These are phyloP conservation scores for Xylogone sp. DNA, from an alignment of 2,329 filamentous ascomycete genomes.

Conservation along the genomic window DNA sequence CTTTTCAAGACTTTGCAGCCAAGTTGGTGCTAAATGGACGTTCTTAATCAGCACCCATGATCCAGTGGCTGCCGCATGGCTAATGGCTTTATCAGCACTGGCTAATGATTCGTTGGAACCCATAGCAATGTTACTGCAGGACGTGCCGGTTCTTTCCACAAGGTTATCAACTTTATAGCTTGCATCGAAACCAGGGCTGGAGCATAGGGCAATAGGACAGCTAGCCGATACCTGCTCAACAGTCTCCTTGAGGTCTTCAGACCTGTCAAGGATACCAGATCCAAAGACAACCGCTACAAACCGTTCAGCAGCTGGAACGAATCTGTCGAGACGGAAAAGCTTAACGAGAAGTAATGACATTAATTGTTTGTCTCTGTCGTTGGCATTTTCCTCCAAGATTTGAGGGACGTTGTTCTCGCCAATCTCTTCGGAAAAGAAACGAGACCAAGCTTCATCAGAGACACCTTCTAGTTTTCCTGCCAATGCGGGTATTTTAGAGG, in stretches of 20 bases:
- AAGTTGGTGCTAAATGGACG: conserved; percentile 91
- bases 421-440: conserved; percentile 79
- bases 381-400: conserved; percentile 64
- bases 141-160: conserved; percentile 76
- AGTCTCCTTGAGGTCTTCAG: conserved; percentile 81
- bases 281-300: conserved; percentile 88
- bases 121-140: conserved; percentile 98
- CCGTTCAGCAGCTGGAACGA: conserved; percentile 88
- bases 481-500: conserved; percentile 67
- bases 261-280: conserved; percentile 73
- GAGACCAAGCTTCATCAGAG: conserved; percentile 65
- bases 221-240: conserved; percentile 80
- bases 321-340: conserved; percentile 90
- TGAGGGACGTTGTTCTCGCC: conserved; percentile 80
- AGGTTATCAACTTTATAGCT: conserved; percentile 98
- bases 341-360: conserved; percentile 87
- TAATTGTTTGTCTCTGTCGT: conserved; percentile 71
- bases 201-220: conserved; percentile 86
- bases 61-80: conserved; percentile 84
- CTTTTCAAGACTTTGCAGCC: conserved; percentile 97
- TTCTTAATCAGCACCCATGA: conserved; percentile 99
- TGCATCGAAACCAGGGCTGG: conserved; percentile 94
- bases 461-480: conserved; percentile 67
- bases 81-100: conserved; percentile 92
- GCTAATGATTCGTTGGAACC: conserved; percentile 92